phyloP scores from a whole-genome alignment of 2,329 filamentous ascomycete species.

The Parasarocladium wereldwijsianum region DNA sequence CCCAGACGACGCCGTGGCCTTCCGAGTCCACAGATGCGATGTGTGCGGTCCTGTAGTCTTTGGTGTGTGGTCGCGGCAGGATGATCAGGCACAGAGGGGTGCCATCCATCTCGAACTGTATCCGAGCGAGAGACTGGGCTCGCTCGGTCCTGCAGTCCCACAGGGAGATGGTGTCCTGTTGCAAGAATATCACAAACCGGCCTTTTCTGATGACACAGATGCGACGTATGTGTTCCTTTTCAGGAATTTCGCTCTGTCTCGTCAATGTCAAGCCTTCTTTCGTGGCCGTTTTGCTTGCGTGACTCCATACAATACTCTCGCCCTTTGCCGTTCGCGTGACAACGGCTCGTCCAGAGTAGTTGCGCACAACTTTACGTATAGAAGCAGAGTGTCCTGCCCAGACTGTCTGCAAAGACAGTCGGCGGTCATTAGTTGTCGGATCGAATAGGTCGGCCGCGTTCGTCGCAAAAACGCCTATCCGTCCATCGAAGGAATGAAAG shows the following conservation, averaged over 20 bases:
- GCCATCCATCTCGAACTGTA: conserved; percentile 42
- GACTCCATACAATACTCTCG: conserved; percentile 73
- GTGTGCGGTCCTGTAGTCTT: conserved; percentile 45
- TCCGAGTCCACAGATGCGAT: conserved; percentile 73
- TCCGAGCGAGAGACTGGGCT: conserved; percentile 37
- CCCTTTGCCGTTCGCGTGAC: conserved; percentile 68
- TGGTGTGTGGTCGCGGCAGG: conserved; percentile 47
- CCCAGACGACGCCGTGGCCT: conserved; percentile 70
- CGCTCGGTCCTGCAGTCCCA: conserved; percentile 58
- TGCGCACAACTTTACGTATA: conserved; percentile 76
- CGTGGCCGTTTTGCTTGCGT: conserved; percentile 27
- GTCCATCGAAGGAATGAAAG: conserved; percentile 73
- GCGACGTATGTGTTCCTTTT: conserved; percentile 59
- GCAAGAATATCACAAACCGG: conserved; percentile 67
- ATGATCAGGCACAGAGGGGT: conserved; percentile 70
- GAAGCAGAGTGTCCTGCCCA: conserved; percentile 77
- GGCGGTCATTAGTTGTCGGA: conserved; percentile 43
- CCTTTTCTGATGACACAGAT: conserved; percentile 67
- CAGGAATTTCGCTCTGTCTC: conserved; percentile 53
- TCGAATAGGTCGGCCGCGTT: conserved; percentile 71
- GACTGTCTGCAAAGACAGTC: conserved; percentile 46
- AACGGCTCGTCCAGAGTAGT: conserved; percentile 64
- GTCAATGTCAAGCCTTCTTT: conserved; percentile 33
- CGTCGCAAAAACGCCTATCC: conserved; percentile 67
- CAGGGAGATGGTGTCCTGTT: conserved; percentile 53